Base-by-base conservation (phyloP, 768 basidiomycete genomes). In the Boletus coccyginus region DNA sequence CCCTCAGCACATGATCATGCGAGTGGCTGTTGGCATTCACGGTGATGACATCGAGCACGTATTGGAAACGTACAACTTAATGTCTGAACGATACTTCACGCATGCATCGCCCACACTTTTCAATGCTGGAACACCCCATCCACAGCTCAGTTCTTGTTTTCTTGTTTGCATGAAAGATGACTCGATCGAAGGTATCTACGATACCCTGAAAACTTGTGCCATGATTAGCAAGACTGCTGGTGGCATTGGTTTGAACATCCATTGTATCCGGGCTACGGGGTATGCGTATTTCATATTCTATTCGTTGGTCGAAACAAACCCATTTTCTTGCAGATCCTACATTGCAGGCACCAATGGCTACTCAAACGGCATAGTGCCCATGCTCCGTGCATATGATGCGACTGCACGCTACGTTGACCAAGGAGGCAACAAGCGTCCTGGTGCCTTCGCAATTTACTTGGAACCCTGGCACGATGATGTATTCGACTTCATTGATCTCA, bases 221-320 rank as follows among this genome's bases (percentile, higher is more conserved):
- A 92, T 98, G 90, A 99, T 99, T 72, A 96, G 94, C 69, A 98
- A 99, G 80, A 97, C 94, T 7, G 97, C 97, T 27, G 97, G 97
- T 65, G 97, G 97, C 51, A 98, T 98, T 70, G 97, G 97, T 50
- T 75, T 99, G 58, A 92, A 81, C 73, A 97, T 99, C 60, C 94
- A 98, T 77, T 90, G 89, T 72, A 98, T 99, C 63, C 89, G 97
- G 52, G 94, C 96, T 13, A 98, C 92, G 43, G 92, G 92, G 92
- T 92, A 66, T 29, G 84, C 70, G 27, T n/a, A 17, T 40, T 53
- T 43, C 4, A 40, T 31, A 24, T 27, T 2, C 10, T 14, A 19
- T 33, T 41, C 14, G 9, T 51, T 16, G n/a, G 16, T 27, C n/a
- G 24, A 50, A 27, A n/a, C 27, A n/a, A 33, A 43, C 44, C 50